These are phyloP conservation scores for Acorus gramineus DNA, from an alignment of 106 monocot species.

Conservation along the genomic window DNA sequence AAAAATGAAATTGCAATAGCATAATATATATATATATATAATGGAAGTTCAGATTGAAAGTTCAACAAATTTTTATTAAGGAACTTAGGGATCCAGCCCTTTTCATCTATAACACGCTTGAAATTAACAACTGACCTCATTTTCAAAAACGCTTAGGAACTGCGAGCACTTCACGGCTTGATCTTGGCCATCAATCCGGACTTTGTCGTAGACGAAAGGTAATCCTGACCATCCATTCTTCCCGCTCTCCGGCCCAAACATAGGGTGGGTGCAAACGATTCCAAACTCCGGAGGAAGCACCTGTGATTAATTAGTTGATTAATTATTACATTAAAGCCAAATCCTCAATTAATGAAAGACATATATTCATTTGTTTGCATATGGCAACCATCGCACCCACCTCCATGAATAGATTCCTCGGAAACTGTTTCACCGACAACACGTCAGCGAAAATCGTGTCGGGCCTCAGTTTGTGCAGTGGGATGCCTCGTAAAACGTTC, in stretches of 20 bases:
- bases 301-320: not conserved
- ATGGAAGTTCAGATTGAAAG: too few relatives aligned
- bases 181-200: constrained; percentile 17
- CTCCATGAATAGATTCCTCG: constrained; percentile 55
- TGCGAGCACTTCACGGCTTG: constrained; percentile 28
- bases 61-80: too few relatives aligned
- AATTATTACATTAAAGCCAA: too few relatives aligned
- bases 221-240: constrained; percentile 45
- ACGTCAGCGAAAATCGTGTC: constrained; percentile 56
- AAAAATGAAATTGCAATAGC: not conserved
- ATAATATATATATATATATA: too few relatives aligned
- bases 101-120: too few relatives aligned
- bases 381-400: constrained; percentile 1
- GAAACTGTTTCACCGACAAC: constrained; percentile 60
- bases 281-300: constrained; percentile 49
- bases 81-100: too few relatives aligned
- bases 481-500: constrained; percentile 35
- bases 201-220: constrained; percentile 50
- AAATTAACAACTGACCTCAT: constrained; percentile 20
- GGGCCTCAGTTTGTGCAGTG: constrained; percentile 30
- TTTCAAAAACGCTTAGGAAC: constrained; percentile 44
- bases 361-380: too few relatives aligned
- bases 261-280: constrained; percentile 62
- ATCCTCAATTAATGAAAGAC: too few relatives aligned
- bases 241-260: constrained; percentile 78